Base-by-base conservation (phyloP, 2,329 filamentous ascomycete species). In the Ceratocystis albifundus region DNA sequence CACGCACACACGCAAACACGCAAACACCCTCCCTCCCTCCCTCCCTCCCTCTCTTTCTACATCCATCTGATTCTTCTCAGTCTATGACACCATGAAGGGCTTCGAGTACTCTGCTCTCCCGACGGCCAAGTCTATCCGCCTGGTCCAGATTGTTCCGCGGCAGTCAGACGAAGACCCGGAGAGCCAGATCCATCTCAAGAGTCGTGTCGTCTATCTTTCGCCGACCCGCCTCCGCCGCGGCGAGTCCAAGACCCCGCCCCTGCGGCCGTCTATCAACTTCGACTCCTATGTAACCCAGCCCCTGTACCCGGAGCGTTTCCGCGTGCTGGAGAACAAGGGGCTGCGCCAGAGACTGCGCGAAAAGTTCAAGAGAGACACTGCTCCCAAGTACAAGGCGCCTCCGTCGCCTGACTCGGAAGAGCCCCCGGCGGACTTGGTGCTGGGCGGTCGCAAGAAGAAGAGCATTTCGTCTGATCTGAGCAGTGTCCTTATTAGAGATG, bases 341-440 rank as follows among this genome's bases (percentile, higher is more conserved):
- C 61, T 66, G 36, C 66, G 61, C 36, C 66, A 68, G 59, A 68
- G 65, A 62, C 64, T 68, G 44, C 65, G 65, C 5, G 66, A 68
- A 41, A 62, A 45, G 20, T 68, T 68, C 28, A 65, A 61, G 46
- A 64, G 65, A 41, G 64, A 68, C 36, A 57, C 53, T 6, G 53
- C 22, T 15, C 22, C 53, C 53, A 57, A 57, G 53, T 32, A 57
- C 22, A 30, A 30, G 53, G 53, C 53, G 53, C 53, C 53, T 0
- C 10, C 53, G n/a, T 28, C 66, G 36, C 22, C 36, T 6, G 57
- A 63, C 6, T 20, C 46, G 30, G 66, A 68, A 28, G 17, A n/a
- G 2, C 48, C 57, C 17, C 66, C 66, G 10, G n/a, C 32, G 6
- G 59, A 68, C 25, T 44, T 68, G 15, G 61, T 68, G 17, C 45